Conservation (phyloP, 768 basidiomycete genomes). For the Pleurotus djamor region DNA sequence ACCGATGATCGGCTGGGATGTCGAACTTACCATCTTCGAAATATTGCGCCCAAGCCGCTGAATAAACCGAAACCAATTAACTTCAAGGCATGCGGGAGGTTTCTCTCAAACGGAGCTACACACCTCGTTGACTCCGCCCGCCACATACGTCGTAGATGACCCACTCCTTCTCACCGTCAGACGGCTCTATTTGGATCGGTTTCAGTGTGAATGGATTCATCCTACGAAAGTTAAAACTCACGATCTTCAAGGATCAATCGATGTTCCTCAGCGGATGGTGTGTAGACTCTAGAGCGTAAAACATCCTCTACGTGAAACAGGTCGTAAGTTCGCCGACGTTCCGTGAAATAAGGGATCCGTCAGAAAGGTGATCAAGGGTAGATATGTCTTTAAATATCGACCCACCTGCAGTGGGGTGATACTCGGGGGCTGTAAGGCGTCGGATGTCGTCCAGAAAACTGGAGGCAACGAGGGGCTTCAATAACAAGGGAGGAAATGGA, state of each 20-base stretch:
- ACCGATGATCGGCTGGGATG: not conserved
- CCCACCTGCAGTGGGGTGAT: slow-evolving; percentile 51
- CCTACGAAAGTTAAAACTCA: slow-evolving; percentile 14
- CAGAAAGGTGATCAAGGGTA: not conserved
- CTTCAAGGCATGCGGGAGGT: not conserved
- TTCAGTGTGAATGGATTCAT: not conserved
- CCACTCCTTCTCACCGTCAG: slow-evolving; percentile 45
- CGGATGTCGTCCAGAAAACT: slow-evolving; percentile 60
- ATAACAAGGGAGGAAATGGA: not conserved
- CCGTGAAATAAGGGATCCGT: not conserved
- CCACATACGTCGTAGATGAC: slow-evolving; percentile 70
- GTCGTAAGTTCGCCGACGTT: not conserved
- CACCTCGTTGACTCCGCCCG: slow-evolving; percentile 53
- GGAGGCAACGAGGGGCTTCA: not conserved
- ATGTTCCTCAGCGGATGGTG: slow-evolving; percentile 66
- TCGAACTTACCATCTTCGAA: slow-evolving; percentile 56
- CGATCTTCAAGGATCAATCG: slow-evolving; percentile 47
- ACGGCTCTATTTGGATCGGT: slow-evolving; percentile 11
- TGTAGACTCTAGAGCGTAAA: slow-evolving; percentile 60
- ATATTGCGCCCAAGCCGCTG: slow-evolving; percentile 67
- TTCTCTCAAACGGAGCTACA: slow-evolving; percentile 8
- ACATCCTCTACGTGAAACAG: slow-evolving; percentile 46
- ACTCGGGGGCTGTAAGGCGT: slow-evolving; percentile 48
- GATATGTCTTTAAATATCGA: not conserved
- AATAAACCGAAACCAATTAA: not conserved